Evolutionary conservation across 2,329 filamentous ascomycete species (phyloP).

Genomic region (Acarospora socialis): DNA sequence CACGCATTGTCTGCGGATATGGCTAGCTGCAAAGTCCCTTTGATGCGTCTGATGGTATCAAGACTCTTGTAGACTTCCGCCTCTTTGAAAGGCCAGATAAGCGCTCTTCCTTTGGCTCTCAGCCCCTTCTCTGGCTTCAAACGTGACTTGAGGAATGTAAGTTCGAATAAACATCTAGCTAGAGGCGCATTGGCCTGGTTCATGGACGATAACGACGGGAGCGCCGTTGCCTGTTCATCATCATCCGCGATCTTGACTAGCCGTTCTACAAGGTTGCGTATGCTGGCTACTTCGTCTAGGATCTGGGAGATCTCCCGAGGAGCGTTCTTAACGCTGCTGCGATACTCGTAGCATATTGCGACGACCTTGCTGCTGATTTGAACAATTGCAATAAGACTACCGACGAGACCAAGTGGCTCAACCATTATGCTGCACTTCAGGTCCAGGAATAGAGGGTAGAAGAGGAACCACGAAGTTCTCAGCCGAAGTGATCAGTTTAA

Average conservation of each 20-base stretch:
- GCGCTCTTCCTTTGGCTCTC: constrained; percentile 2
- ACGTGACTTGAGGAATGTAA: constrained; percentile 1
- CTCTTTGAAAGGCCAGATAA: constrained; percentile 6
- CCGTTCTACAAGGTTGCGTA: too few relatives aligned
- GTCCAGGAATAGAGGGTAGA: too few relatives aligned
- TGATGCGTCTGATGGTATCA: constrained; percentile 1
- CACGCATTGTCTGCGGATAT: too few relatives aligned
- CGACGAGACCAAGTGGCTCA: too few relatives aligned
- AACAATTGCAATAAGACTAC: constrained; percentile 3
- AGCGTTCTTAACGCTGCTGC: constrained; percentile 2
- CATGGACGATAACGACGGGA: neutral
- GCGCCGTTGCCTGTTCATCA: too few relatives aligned
- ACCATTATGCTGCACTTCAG: too few relatives aligned
- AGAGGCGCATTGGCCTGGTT: constrained; percentile 1
- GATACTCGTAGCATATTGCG: constrained; percentile 7
- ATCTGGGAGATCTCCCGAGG: constrained; percentile 1
- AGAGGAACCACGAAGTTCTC: too few relatives aligned
- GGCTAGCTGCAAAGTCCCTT: too few relatives aligned
- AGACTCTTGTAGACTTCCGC: constrained; percentile 3
- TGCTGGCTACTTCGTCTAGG: too few relatives aligned
- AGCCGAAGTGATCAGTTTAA: too few relatives aligned
- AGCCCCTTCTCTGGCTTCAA: constrained; percentile 2
- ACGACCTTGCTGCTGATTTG: constrained; percentile 6
- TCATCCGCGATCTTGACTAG: too few relatives aligned
- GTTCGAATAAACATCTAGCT: constrained; percentile 1